These are phyloP conservation scores for Acrodontium crateriforme DNA, from an alignment of 2,329 filamentous ascomycete genomes.

Conservation along the genomic window DNA sequence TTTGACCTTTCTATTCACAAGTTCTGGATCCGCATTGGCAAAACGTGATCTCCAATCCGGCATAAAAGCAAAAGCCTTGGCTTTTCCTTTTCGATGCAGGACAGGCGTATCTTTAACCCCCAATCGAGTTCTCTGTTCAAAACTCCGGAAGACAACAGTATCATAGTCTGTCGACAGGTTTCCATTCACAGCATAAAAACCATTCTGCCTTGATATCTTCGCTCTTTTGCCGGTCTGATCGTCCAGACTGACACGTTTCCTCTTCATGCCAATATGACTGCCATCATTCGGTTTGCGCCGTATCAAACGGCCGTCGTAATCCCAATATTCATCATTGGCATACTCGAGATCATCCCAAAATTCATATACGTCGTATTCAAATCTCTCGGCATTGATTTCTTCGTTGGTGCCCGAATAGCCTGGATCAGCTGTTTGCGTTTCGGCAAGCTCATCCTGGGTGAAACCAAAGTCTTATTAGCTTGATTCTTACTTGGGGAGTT, in stretches of 20 bases:
- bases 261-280: too few species aligned
- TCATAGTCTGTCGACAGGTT: too few species aligned
- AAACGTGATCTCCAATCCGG: conserved; percentile 32
- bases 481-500: too few species aligned
- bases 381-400: conserved; percentile 16
- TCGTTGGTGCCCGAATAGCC: conserved; percentile 21
- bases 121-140: too few species aligned
- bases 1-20: conserved; percentile 4
- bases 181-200: too few species aligned
- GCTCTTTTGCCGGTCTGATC: too few species aligned
- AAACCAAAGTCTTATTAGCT: too few species aligned
- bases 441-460: conserved; percentile 38
- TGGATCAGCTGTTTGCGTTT: conserved; percentile 32
- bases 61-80: conserved; percentile 26
- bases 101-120: not conserved
- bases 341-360: conserved; percentile 38
- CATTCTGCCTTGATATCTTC: too few species aligned
- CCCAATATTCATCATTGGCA: conserved; percentile 33
- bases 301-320: conserved; percentile 15
- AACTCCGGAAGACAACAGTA: too few species aligned
- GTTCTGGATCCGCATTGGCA: conserved; percentile 12
- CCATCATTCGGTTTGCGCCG: too few species aligned
- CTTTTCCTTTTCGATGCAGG: conserved; percentile 9
- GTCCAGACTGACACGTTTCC: too few species aligned
- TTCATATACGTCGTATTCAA: conserved; percentile 34